Base-by-base conservation (phyloP, 116 monocot genomes). In the Posidonia oceanica region DNA sequence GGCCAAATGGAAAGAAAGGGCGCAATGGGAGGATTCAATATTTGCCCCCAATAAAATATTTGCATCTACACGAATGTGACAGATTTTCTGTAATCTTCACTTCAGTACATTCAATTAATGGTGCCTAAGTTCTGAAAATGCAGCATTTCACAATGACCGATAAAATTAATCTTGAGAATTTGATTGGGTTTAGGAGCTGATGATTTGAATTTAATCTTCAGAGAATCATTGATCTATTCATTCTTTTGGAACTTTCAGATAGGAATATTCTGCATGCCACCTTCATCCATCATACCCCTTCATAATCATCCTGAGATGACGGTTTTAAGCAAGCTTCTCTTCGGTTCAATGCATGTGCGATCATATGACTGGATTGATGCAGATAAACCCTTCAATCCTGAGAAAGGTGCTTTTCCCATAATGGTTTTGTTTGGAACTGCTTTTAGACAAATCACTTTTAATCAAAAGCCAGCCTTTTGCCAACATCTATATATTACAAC, bases 291-390 rank as follows among this genome's bases (percentile, higher is more conserved):
- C 22, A 84, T 90, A 55, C 90, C 90, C 13, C 84, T 90, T 62
- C 90, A 90, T 78, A 82, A 86, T 62, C 90, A 90, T 64, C 90
- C 90, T 0, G 86, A 84, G 54, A 90, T 90, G 86, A 90, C 90
- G 5, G 84, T 86, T 15, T 66, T 90, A 55, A 90, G 86, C 78
- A 90, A 86, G 78, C 79, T 90, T 68, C 70, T 90, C 22, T 90
- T 78, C 72, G 90, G 90, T 11, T 72, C 78, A 8, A 44, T 86
- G 62, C 84, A 80, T 71, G 79, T 84, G 4, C 80, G 82, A 64
- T 86, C 90, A 4, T 84, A 80, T 72, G 90, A 90, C 63, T 90
- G 90, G 90, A 52, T 82, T 40, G 82, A 84, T 71, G 52, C 42
- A 29, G 69, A 37, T 3, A 58, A 56, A 52, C 61, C 51, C 2